Base-by-base conservation (phyloP, 371 early-diverging fungal species). In the Syncephalastrum monosporum region DNA sequence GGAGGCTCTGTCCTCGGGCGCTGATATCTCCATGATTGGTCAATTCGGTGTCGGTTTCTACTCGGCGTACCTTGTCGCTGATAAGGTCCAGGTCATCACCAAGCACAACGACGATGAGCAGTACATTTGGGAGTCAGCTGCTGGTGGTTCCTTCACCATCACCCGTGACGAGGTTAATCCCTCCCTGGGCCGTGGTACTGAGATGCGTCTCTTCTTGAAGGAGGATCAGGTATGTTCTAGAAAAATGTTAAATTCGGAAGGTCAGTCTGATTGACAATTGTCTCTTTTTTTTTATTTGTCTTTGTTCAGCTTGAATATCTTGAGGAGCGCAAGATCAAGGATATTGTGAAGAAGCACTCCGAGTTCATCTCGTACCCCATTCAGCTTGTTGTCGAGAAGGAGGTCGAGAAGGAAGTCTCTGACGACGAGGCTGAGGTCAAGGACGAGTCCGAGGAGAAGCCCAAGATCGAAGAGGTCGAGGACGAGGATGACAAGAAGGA, bases 41-140 rank as follows among this genome's bases (percentile, higher is more conserved):
- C 94, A 94, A 77, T 95, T 95, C 72, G 96, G 96, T 83, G 90
- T 95, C 52, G 94, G 95, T 56, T 93, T 94, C 80, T 95, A 95
- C 80, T 90, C 77, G 65, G 82, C 86, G 46, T 90, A 85, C 66
- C 70, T 92, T 25, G 91, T 94, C 17, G 91, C 93, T 19, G 91
- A 93, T 63, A 77, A 82, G 58, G 94, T 95, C 46, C 85, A 87
- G 23, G 91, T 95, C 42, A 83, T 91, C 61, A 84, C 87, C 57
- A 94, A 93, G 77, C 79, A 88, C 71, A 86, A 87, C 55, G 85
- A 82, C 53, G 78, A 74, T 42, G 75, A 77, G 50, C 88, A 91
- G 61, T 86, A 89, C 69, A 80, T 91, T 42, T 96, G 94, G 94
- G 83, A 87, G 50, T 78, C 81, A 29, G 65, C 71, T 43, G 83